These are phyloP conservation scores for Vanderwaltozyma verrucispora DNA, from an alignment of 805 yeast species.

Conservation along the genomic window DNA sequence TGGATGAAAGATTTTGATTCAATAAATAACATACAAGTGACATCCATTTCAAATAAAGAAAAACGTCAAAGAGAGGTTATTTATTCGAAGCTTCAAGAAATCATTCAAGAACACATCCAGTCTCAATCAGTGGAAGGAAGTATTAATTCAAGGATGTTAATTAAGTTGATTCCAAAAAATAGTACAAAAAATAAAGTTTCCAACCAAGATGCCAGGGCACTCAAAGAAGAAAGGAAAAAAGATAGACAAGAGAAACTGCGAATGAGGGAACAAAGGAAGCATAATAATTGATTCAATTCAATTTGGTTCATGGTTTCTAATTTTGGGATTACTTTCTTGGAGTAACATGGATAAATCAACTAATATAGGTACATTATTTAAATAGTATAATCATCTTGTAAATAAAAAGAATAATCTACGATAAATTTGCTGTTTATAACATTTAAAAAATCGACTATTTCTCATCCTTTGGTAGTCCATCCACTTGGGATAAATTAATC, in stretches of 20 bases:
- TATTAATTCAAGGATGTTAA: constrained; percentile 19
- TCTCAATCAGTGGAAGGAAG: constrained; percentile 24
- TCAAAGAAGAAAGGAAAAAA: constrained; percentile 27
- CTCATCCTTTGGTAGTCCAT: too few species aligned
- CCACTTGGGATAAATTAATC: too few species aligned
- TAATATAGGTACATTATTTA: background rate
- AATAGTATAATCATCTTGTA: background rate
- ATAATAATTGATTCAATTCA: too few species aligned
- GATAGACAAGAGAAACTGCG: constrained; percentile 29
- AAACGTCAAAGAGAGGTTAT: constrained; percentile 27
- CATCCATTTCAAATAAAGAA: constrained; percentile 26
- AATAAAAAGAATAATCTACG: too few species aligned
- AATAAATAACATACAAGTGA: constrained; percentile 4
- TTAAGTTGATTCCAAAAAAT: constrained; percentile 18
- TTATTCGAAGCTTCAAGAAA: constrained; percentile 19
- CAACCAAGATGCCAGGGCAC: constrained; percentile 22
- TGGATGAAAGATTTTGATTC: constrained; percentile 22
- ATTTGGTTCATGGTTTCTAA: too few species aligned
- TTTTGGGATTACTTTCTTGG: too few species aligned
- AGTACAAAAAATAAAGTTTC: constrained; percentile 10
- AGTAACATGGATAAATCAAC: too few species aligned
- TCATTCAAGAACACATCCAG: constrained; percentile 20
- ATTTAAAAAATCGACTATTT: too few species aligned
- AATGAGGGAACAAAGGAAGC: constrained; percentile 12
- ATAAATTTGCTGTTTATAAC: too few species aligned